Base-by-base conservation (phyloP, 2,329 filamentous ascomycete species). In the Berkeleyomyces basicola region DNA sequence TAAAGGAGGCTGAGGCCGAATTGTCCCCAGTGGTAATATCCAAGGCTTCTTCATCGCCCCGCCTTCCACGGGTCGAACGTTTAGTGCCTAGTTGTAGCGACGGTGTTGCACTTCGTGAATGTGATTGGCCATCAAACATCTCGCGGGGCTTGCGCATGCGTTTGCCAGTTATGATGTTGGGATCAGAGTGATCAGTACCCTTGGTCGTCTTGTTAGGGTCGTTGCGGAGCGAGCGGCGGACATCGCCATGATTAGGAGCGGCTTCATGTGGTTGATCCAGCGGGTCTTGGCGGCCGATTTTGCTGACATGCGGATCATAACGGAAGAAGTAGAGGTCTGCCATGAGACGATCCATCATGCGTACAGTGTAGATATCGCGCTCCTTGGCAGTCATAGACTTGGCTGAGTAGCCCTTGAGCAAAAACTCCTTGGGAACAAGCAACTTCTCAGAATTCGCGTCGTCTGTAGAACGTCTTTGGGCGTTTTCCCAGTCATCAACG, bases 261-360 rank as follows among this genome's bases (percentile, higher is more conserved):
- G 61, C 63, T 46, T 66, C 66, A 36, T 64, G 58, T 7, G 60
- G 59, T 67, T 84, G 81, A 7, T 75, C 76, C 43, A 79, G 72
- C 0, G 81, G 80, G 64, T 84, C 81, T 68, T 86, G 83, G 43
- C 75, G 74, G 23, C 82, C 81, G 64, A 84, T 75, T 70, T 80
- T 81, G 65, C 77, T 77, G 2, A 78, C 76, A 60, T 82, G 78
- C 7, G 78, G 75, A 67, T 84, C 82, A 66, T 84, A 82, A 65
- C 83, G 79, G 67, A 84, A 84, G 14, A 79, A 78, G 67, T 84
- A 85, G 1, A 78, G 75, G 65, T 79, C 75, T 6, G 82, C 81
- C 76, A 82, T 80, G 65, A 83, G 74, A 62, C 75, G 75, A 71
- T 84, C 81, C 68, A 85, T 79, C 61, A 75, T 69, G 62, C 79